Evolutionary conservation across 495 filamentous ascomycete species (phyloP), one percentile per base, ranked within the genome.

Genomic region (Podospora australis): DNA sequence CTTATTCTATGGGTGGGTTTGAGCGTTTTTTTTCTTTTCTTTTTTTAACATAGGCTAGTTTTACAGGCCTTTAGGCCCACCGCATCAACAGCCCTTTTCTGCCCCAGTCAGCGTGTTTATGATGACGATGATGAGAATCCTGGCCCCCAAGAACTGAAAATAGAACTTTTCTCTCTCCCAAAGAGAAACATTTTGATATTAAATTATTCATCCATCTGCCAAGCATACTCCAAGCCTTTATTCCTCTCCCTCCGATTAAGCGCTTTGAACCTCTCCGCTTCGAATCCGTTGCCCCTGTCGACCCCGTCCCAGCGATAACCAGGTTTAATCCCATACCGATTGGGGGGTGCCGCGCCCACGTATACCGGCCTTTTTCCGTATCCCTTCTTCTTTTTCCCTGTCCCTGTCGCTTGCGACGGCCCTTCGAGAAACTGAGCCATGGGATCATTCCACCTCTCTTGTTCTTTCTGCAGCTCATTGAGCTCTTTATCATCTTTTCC

Each of bases 221-320:
- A 97, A 43, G 83, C 76, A 68, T 96, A 96, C 59, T 95, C 87
- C 67, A 96, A 61, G 29, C 84, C 78, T 63, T 84, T 83, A 50
- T 81, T 73, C 63, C 86, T 80, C 60, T 78, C 78, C 66, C 75
- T 80, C 62, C 78, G 68, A 68, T 95, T 95, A 63, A 86, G 71
- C 22, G 88, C 86, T 62, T 84, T 82, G 70, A 97, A 97, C 75
- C 88, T 85, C 67, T 96, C 88, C 67, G 79, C 87, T 73, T 98
- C 92, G 62, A 95, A 97, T 34, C 91, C 90, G 74, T 87, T 98
- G 17, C 84, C 75, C 54, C 92, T 74, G 78, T 98, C 94, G 32
- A 98, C 94, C 11, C 94, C 94, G 79, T 99, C 92, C 92, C 92
- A 99, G 57, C 84, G 69, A 71, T 95, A 84, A 6, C 92, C 94